Percentiles rank a stretch among this genome's conserved stretches.
Conservation (phyloP, 495 filamentous ascomycete species). For the Oleoguttula mirabilis region DNA sequence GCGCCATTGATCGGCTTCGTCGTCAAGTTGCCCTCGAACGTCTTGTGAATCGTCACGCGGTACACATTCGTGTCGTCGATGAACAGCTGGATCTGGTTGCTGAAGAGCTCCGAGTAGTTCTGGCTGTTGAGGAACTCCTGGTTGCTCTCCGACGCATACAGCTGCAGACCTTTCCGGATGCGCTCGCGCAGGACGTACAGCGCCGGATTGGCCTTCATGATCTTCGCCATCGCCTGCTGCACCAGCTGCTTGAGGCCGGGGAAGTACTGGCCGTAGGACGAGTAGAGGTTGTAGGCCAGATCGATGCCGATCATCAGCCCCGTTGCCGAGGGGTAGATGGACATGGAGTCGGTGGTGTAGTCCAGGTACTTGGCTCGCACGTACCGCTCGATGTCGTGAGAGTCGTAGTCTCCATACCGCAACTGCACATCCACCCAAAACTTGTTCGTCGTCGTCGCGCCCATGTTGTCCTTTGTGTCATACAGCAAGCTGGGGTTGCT, state of each 20-base stretch:
- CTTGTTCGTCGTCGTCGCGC: conserved; percentile 92
- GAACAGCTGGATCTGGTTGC: conserved; percentile 97
- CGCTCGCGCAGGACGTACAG: conserved; percentile 94
- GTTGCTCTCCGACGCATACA: conserved; percentile 98
- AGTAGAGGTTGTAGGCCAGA: conserved; percentile 96
- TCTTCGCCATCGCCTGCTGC: conserved; percentile 97
- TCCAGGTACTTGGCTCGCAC: conserved; percentile 97
- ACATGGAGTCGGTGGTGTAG: conserved; percentile 98
- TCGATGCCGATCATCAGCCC: conserved; percentile 98
- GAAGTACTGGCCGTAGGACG: conserved; percentile 97
- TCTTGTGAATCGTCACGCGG: conserved; percentile 99
- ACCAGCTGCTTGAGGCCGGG: conserved; percentile 92
- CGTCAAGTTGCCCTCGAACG: conserved; percentile 97
- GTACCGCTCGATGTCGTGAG: conserved; percentile 97
- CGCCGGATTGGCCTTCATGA: conserved; percentile 99
- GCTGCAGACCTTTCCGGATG: conserved; percentile 95
- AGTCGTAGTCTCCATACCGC: conserved; percentile 97
- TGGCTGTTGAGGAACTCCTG: conserved; percentile 99
- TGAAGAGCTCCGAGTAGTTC: conserved; percentile 99
- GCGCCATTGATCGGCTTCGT: conserved; percentile 99
- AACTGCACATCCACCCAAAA: conserved; percentile 99
- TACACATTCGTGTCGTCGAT: conserved; percentile 99
- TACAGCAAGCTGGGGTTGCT: conserved; percentile 84
- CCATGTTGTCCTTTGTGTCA: conserved; percentile 93
- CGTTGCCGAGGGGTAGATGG: conserved; percentile 95